Evolutionary conservation across 768 basidiomycete genomes (phyloP), one percentile per base, ranked within the genome.

Genomic region (Kwoniella sp.): DNA sequence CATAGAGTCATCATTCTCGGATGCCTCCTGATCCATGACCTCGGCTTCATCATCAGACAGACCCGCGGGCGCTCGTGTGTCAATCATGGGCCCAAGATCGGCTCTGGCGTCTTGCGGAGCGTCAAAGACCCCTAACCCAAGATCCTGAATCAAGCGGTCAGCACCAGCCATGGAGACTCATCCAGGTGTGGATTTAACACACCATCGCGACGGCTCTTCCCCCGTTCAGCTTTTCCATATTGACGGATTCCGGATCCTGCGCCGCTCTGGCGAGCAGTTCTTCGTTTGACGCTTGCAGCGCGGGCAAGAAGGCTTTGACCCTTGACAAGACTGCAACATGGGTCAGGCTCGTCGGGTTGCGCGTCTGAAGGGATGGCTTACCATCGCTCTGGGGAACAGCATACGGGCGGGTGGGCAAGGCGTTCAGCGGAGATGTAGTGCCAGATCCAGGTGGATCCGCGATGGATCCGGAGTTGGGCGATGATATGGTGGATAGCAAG

Each of bases 41-140:
- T n/a, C n/a, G n/a, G n/a, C n/a, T n/a, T n/a, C n/a, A n/a, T n/a
- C n/a, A n/a, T 37, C 46, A 5, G 38, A 20, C 22, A 52, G 7
- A 2, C 36, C 22, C 28, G 38, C 36, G 17, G 37, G 40, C n/a
- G 46, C 39, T 26, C 44, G 34, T 49, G n/a, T 26, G 28, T 62
- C 55, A n/a, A 60, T 27, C 42, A 50, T 56, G 3, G 62, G 62
- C 10, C 62, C 62, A 14, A 64, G 20, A 33, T 55, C 49, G 23
- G 57, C 47, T 47, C 7, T 48, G 20, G 17, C 34, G 36, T 42
- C 47, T 40, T 12, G 42, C 5, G 56, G 50, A 14, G 50, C 60
- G 33, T 66, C 62, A 36, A 58, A 66, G 0, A 69, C 64, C 5
- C 67, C 67, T 17, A 69, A 42, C 11, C 64, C 64, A 7, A 69